Evolutionary conservation across 805 yeast species (phyloP), one percentile per base, ranked within the genome.

Genomic region (Kluyveromyces dobzhanskii): DNA sequence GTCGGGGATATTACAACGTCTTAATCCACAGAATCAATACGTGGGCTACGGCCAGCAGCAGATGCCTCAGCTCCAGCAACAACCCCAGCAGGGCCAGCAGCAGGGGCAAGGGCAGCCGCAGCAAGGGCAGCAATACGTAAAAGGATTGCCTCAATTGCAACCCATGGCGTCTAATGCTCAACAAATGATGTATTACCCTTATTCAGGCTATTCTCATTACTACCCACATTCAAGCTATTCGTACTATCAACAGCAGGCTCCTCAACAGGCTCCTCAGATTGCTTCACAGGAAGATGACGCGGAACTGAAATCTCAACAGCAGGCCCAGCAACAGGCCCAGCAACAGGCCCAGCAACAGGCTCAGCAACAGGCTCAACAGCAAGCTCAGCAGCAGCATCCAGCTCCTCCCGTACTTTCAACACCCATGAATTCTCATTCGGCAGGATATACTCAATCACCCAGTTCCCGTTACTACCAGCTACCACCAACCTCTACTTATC

Each of bases 31-130:
- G 23, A 14, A 24, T 25, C 37, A 3, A 23, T 34, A 21, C 17
- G 17, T 24, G 13, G 30, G 30, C 16, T 27, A 27, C n/a, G 13
- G n/a, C 7, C 38, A 38, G 18, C 30, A 30, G 21, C 38, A 32
- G 17, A 29, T 30, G 14, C 17, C 16, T 13, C 38, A 27, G 7
- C 27, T 11, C 25, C 47, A 24, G 26, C 42, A 32, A 30, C 46
- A 37, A 27, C 40, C 39, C 13, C 35, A 36, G n/a, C 32, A 19
- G 17, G 17, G 23, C 10, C 37, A 33, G 17, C 37, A 25, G 17
- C 35, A 38, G 17, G 29, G 24, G 14, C 41, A 32, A 25, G n/a
- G n/a, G n/a, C 21, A 17, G 16, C 42, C 35, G 13, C 36, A 28
- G 17, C 37, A 23, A 18, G 17, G 30, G 14, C 40, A 35, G 19